Conservation (phyloP, 345 rosid genomes). For the Turnera subulata region DNA sequence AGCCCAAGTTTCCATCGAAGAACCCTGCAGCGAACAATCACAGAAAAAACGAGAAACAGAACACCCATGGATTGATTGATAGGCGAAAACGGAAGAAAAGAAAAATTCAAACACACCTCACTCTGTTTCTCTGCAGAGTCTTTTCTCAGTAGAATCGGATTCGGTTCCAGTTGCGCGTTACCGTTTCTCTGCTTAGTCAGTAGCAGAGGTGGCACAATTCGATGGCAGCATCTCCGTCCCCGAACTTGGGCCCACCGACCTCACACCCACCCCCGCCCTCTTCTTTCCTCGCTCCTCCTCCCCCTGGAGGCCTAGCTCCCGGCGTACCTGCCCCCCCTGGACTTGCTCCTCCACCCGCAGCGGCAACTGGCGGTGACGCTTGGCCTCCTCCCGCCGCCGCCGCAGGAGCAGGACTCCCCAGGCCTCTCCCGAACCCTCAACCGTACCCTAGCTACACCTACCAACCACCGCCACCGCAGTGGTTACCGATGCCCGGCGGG, state of each 20-base stretch:
- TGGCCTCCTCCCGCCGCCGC: neutral
- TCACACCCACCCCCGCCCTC: neutral
- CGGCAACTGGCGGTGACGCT: neutral
- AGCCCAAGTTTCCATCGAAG: too few relatives aligned
- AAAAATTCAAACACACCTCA: too few relatives aligned
- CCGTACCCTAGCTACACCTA: constrained; percentile 53
- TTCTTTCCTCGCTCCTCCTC: neutral
- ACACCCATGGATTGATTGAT: too few relatives aligned
- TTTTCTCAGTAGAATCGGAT: too few relatives aligned
- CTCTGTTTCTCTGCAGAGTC: too few relatives aligned
- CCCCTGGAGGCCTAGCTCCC: neutral
- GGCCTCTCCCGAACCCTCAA: constrained; percentile 43
- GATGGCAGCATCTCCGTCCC: neutral
- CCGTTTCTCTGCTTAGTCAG: too few relatives aligned
- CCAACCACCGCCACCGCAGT: constrained; percentile 71
- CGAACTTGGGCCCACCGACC: neutral
- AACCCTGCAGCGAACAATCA: too few relatives aligned
- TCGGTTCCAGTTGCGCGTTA: too few relatives aligned
- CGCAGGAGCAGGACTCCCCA: neutral
- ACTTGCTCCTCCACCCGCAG: neutral
- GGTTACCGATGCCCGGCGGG: constrained; percentile 69
- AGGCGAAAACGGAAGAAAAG: too few relatives aligned
- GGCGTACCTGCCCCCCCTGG: neutral
- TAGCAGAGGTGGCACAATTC: neutral
- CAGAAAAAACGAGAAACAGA: too few relatives aligned